phyloP scores from a whole-genome alignment of 2,329 filamentous ascomycete species.

The Nigrospora osmanthi region DNA sequence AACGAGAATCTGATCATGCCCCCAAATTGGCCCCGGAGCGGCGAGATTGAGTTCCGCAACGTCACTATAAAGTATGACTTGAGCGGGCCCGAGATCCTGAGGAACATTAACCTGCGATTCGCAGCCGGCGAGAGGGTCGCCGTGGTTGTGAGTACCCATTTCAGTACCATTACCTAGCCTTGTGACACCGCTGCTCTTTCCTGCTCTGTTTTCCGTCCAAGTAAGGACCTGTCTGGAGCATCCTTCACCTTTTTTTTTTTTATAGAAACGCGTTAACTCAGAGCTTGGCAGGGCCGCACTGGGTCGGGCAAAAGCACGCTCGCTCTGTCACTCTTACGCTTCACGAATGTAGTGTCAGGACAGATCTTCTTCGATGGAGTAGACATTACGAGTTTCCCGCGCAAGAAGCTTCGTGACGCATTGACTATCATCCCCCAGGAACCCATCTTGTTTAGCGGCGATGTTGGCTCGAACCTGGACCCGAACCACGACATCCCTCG shows the following conservation, averaged over 20 bases:
- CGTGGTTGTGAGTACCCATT: slow-evolving; percentile 39
- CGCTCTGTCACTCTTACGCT: slow-evolving; percentile 46
- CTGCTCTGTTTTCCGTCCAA: too few relatives aligned
- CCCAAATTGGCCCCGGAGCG: slow-evolving; percentile 34
- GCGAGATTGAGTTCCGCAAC: slow-evolving; percentile 42
- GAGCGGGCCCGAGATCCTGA: slow-evolving; percentile 39
- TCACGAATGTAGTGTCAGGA: slow-evolving; percentile 42
- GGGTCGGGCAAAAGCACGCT: slow-evolving; percentile 77
- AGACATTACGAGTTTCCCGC: slow-evolving; percentile 44
- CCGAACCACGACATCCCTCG: slow-evolving; percentile 50
- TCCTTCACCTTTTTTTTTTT: too few relatives aligned
- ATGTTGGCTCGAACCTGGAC: slow-evolving; percentile 51
- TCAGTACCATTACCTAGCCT: too few relatives aligned
- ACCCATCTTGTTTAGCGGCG: slow-evolving; percentile 46
- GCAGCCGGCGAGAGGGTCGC: slow-evolving; percentile 68
- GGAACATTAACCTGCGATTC: slow-evolving; percentile 41
- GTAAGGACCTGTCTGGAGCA: too few relatives aligned
- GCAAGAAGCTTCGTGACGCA: slow-evolving; percentile 41
- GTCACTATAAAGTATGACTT: slow-evolving; percentile 40
- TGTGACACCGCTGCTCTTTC: too few relatives aligned
- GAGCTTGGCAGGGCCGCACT: slow-evolving; percentile 50
- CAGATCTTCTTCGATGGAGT: slow-evolving; percentile 47
- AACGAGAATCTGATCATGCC: slow-evolving; percentile 28
- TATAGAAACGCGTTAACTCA: too few relatives aligned
- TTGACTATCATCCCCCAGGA: slow-evolving; percentile 54